Percentiles rank a stretch among this genome's conserved stretches.
Evolutionary conservation across 2,329 filamentous ascomycete genomes (phyloP).

Genomic region (Fusarium tuaranense): DNA sequence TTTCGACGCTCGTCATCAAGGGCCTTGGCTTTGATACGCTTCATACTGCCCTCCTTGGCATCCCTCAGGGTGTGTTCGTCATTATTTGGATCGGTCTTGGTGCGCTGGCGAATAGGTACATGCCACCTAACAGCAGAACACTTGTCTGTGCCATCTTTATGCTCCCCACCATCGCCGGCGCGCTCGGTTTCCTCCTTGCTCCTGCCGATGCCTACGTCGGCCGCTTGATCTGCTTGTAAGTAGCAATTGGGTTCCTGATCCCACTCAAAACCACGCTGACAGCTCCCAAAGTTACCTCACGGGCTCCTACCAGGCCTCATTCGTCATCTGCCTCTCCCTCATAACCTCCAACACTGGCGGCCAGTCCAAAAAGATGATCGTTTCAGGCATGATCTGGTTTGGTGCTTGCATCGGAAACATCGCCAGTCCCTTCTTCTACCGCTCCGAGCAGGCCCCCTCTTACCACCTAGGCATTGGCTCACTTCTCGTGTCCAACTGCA

Average conservation of each 20-base stretch:
- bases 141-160: slow-evolving; percentile 67
- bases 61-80: slow-evolving; percentile 52
- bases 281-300: slow-evolving; percentile 44
- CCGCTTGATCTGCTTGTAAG: slow-evolving; percentile 66
- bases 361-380: slow-evolving; percentile 73
- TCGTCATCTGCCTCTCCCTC: slow-evolving; percentile 56
- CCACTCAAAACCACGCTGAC: background rate
- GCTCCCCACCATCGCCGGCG: slow-evolving; percentile 68
- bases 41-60: slow-evolving; percentile 52
- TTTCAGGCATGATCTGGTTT: slow-evolving; percentile 71
- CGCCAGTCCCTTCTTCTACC: slow-evolving; percentile 72
- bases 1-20: slow-evolving; percentile 69
- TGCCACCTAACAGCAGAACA: slow-evolving; percentile 61
- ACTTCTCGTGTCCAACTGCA: slow-evolving; percentile 55
- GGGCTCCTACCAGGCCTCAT: slow-evolving; percentile 55
- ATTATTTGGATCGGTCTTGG: slow-evolving; percentile 56
- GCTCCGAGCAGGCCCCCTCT: slow-evolving; percentile 59
- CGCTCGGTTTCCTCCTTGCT: slow-evolving; percentile 68
- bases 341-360: slow-evolving; percentile 64
- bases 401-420: slow-evolving; percentile 72
- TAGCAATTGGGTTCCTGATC: background rate
- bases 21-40: slow-evolving; percentile 64
- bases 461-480: slow-evolving; percentile 56
- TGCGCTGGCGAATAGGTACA: slow-evolving; percentile 51
- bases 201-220: slow-evolving; percentile 61